phyloP scores from a whole-genome alignment of 345 rosid species.

The Microthlaspi erraticum region DNA sequence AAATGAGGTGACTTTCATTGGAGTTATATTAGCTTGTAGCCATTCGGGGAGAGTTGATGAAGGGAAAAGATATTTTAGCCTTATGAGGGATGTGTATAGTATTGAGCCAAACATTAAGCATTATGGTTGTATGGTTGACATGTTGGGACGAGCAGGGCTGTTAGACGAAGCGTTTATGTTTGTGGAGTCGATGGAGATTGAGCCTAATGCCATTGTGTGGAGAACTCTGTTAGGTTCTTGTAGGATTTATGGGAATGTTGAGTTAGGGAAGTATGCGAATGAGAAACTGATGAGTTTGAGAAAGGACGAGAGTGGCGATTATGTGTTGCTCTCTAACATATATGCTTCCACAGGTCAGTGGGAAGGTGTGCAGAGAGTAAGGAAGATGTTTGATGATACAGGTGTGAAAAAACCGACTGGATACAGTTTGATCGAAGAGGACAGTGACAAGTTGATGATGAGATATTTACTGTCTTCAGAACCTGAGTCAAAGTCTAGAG shows the following conservation, averaged over 20 bases:
- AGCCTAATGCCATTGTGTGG: constrained; percentile 67
- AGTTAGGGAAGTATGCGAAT: constrained; percentile 61
- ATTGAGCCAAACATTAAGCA: constrained; percentile 70
- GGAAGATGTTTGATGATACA: constrained; percentile 65
- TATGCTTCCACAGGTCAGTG: constrained; percentile 72
- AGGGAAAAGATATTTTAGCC: constrained; percentile 60
- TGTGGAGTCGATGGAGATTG: constrained; percentile 59
- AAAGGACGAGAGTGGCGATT: constrained; percentile 63
- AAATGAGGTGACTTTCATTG: constrained; percentile 67
- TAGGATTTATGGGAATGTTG: constrained; percentile 59
- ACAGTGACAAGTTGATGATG: constrained; percentile 51
- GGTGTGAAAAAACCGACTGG: constrained; percentile 63
- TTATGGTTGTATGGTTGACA: constrained; percentile 75
- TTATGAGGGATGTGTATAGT: constrained; percentile 54
- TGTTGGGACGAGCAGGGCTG: constrained; percentile 69
- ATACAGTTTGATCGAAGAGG: constrained; percentile 55
- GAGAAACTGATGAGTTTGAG: constrained; percentile 56
- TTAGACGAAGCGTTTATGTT: constrained; percentile 64
- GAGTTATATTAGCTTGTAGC: constrained; percentile 70
- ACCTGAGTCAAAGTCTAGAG: constrained; percentile 39
- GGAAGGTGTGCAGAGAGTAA: constrained; percentile 62
- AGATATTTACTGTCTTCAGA: constrained; percentile 44
- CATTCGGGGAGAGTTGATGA: constrained; percentile 66
- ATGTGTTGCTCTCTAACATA: constrained; percentile 69
- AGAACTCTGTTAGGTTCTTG: constrained; percentile 76